Percentiles rank a stretch among this genome's conserved stretches.
Conservation (phyloP, 2,329 filamentous ascomycete species). For the Metarhizium humberi region DNA sequence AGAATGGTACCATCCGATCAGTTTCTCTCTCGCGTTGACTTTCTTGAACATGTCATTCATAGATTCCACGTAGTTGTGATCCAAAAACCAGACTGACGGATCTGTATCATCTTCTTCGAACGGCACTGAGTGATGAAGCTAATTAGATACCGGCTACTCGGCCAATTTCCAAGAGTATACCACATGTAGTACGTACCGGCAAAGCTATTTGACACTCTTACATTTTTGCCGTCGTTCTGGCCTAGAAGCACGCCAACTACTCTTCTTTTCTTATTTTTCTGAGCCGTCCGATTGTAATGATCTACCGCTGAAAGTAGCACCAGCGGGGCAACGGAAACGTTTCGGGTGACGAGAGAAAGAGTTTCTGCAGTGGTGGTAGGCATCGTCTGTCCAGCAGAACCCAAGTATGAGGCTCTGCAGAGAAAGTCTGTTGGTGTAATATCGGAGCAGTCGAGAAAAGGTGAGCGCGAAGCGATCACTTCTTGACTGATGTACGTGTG, state of each 20-base stretch:
- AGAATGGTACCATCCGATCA: constrained; percentile 99
- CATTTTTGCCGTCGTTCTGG: constrained; percentile 92
- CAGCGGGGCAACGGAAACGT: constrained; percentile 92
- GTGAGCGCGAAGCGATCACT: not conserved
- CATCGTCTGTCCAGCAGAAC: constrained; percentile 48
- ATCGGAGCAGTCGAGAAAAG: not conserved
- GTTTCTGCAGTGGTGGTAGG: constrained; percentile 95
- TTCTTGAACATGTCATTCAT: constrained; percentile 99
- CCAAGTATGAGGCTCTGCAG: not conserved
- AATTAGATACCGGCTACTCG: constrained; percentile 8
- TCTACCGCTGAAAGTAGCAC: constrained; percentile 97
- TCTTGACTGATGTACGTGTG: not conserved
- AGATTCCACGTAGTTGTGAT: constrained; percentile 98
- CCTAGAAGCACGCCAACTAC: constrained; percentile 92
- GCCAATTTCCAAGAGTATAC: not conserved
- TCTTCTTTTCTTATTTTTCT: constrained; percentile 75
- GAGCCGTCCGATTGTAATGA: constrained; percentile 89
- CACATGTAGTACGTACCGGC: constrained; percentile 54
- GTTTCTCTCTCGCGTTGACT: constrained; percentile 96
- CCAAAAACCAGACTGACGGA: constrained; percentile 96
- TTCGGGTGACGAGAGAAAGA: constrained; percentile 85
- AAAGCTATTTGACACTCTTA: constrained; percentile 97
- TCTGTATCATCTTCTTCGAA: constrained; percentile 99
- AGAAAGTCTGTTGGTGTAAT: not conserved
- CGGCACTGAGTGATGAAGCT: constrained; percentile 52